Conservation (phyloP, 129 eudicot genomes). For the Tanacetum coccineum region DNA sequence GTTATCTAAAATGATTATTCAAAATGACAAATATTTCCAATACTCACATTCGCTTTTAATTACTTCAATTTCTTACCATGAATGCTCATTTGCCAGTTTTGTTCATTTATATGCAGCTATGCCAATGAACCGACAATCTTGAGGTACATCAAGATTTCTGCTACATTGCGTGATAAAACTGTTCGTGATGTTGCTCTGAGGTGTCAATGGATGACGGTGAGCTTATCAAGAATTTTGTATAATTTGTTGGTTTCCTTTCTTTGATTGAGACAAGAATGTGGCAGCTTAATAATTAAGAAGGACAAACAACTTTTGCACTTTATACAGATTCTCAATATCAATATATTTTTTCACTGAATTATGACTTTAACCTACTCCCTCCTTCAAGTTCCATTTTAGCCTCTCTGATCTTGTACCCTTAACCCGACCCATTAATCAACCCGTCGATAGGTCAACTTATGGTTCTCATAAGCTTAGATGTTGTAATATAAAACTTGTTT, state of each 20-base stretch:
- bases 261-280: not conserved
- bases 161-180: conserved; percentile 79
- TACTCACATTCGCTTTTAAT: not conserved
- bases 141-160: conserved; percentile 84
- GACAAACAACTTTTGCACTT: conserved; percentile 1
- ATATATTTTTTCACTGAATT: conserved; percentile 4
- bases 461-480: not conserved
- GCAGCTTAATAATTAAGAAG: not conserved
- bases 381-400: not conserved
- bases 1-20: not conserved
- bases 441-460: not conserved
- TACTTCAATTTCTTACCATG: conserved; percentile 5
- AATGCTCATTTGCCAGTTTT: conserved; percentile 9
- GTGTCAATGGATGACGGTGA: conserved; percentile 91
- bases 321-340: conserved; percentile 2
- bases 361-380: not conserved
- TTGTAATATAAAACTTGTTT: not conserved
- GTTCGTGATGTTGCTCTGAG: conserved; percentile 96
- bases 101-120: conserved; percentile 37
- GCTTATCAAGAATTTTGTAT: conserved; percentile 27
- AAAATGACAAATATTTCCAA: not conserved
- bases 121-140: conserved; percentile 68
- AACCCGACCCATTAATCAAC: not conserved
- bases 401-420: not conserved
- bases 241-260: not conserved